These are phyloP conservation scores for Rhizoclosmatium hyalinum DNA, from an alignment of 371 early-diverging fungal genomes.

Conservation along the genomic window DNA sequence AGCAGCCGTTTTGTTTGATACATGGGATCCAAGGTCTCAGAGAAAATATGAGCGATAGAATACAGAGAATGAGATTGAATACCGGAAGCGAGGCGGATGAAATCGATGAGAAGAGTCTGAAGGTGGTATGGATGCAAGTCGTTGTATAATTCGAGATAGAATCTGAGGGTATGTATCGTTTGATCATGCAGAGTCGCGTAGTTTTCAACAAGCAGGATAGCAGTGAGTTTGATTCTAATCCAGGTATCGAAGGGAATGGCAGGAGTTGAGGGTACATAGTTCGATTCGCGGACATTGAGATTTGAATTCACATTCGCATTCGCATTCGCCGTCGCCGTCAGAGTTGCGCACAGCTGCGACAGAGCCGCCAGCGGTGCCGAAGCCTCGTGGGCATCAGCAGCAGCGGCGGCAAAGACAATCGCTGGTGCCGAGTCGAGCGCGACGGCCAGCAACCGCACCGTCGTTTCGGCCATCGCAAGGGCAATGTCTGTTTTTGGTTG, in stretches of 20 bases:
- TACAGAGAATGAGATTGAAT: too few relatives aligned
- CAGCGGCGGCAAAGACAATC: slow-evolving; percentile 6
- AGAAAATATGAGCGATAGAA: too few relatives aligned
- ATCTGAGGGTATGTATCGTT: neutral
- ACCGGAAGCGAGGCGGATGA: too few relatives aligned
- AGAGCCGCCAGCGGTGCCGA: slow-evolving; percentile 16
- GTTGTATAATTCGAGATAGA: neutral
- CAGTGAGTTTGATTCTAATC: slow-evolving; percentile 16
- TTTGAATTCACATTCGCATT: neutral
- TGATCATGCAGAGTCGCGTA: neutral
- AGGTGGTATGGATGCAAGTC: neutral
- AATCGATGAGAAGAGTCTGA: too few relatives aligned
- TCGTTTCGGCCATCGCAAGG: slow-evolving; percentile 17
- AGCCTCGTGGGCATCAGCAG: neutral
- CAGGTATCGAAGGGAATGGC: slow-evolving; percentile 18
- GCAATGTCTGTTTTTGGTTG: neutral
- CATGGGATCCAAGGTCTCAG: neutral
- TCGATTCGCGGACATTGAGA: neutral
- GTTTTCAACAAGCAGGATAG: neutral
- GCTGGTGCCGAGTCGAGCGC: slow-evolving; percentile 24
- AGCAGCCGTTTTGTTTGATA: neutral
- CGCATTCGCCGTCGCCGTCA: slow-evolving; percentile 8
- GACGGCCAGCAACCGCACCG: slow-evolving; percentile 12
- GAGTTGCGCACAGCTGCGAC: slow-evolving; percentile 31
- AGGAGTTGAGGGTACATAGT: neutral